Base-by-base conservation (phyloP, 2,329 filamentous ascomycete species). In the Phaeoacremonium minimum region DNA sequence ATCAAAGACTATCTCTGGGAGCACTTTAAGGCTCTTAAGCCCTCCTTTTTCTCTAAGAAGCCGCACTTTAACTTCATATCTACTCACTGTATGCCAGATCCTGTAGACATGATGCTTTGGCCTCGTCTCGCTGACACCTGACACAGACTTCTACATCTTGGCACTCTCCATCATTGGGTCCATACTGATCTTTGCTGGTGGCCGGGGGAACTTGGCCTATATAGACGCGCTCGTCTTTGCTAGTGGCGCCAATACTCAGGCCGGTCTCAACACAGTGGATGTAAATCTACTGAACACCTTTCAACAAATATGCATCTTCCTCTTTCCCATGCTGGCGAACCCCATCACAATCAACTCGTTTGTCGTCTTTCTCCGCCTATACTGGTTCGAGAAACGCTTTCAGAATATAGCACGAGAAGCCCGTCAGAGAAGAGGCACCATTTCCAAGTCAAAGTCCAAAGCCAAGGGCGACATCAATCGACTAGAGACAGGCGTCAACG, bases 361-460 rank as follows among this genome's bases (percentile, higher is more conserved):
- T 30, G 88, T 98, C 30, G 93, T 98, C 7, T 91, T 95, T 49
- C 73, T 97, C 12, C 85, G 93, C 17, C 70, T 98, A 2, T 96
- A 95, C 63, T 98, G 91, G 91, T 98, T 98, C 56, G 90, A 98
- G 62, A 95, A 94, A 61, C 80, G 90, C 7, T 97, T 98, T 56
- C 85, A 95, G 55, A 75, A 86, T 50, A 77, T 95, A 46, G 89
- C 85, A 12, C 73, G 73, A 20, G 86, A 95, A 49, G 81, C 86
- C 2, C 77, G 80, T 37, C 70, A 66, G 30, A 68, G 82, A 36
- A 78, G 90, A 36, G 72, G 74, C 36, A 84, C 75, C 22, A 60
- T 83, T n/a, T 66, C 72, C 61, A 67, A 80, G 67, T 65, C 85
- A 53, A 62, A 78, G 64, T 63, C 83, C 55, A 63, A 69, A 40